A percentile compares a stretch with the other conserved stretches of the same genome.
Evolutionary conservation across 1,139 yeast species (phyloP).

Genomic region (Geotrichum reessii): DNA sequence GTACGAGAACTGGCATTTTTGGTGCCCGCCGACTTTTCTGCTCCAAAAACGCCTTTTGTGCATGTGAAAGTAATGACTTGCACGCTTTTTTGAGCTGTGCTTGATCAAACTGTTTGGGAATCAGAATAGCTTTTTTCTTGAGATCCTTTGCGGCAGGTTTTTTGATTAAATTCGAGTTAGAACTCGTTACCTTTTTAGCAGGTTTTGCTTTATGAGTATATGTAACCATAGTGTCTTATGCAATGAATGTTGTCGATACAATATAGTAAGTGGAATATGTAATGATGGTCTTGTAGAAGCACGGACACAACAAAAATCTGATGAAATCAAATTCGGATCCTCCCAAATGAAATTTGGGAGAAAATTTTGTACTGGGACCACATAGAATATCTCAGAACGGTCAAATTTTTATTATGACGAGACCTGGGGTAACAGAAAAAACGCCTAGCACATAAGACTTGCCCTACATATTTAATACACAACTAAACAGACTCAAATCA

Average conservation of each 20-base stretch:
- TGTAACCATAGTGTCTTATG: background rate
- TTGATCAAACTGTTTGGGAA: slow-evolving; percentile 18
- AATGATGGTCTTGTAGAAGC: background rate
- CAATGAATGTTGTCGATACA: background rate
- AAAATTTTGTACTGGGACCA: background rate
- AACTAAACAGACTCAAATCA: background rate
- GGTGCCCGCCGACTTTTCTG: background rate
- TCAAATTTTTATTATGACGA: background rate
- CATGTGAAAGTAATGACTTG: slow-evolving; percentile 13
- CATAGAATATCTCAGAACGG: background rate
- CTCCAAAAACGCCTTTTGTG: slow-evolving; percentile 7
- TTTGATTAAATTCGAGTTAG: background rate
- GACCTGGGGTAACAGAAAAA: background rate
- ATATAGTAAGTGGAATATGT: no score
- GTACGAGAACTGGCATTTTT: background rate
- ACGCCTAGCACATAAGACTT: background rate
- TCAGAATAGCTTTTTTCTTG: slow-evolving; percentile 1
- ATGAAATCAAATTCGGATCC: background rate
- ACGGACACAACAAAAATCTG: background rate
- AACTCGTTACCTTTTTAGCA: background rate
- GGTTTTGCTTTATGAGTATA: background rate
- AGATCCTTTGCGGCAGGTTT: background rate
- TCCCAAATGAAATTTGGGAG: background rate
- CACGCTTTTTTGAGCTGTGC: slow-evolving; percentile 13
- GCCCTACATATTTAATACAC: background rate